Evolutionary conservation across 164 flowering plant genomes (phyloP), one percentile per base, ranked within the genome.

Genomic region (Saururus chinensis): DNA sequence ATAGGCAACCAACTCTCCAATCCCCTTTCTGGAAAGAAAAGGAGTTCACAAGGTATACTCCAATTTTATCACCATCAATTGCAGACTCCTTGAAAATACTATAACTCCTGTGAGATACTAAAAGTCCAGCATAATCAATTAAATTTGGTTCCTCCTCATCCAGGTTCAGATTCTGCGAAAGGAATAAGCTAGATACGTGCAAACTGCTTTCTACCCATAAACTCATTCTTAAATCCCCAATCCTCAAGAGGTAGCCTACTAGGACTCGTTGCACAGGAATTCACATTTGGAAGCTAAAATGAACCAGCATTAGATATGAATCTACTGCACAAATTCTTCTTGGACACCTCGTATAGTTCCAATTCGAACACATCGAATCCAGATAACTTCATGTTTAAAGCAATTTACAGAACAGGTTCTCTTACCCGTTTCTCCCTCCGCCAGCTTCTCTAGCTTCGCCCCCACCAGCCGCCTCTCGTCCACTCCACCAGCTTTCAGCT

Each of bases 401-500:
- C 37, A 30, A 30, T 30, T 30, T 30, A 6, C 2, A 30, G 4
- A 30, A 30, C 6, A 30, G 37, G 9, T 45, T 22, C 1, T 23
- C 7, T 19, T 40, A 90, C 97, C 99, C 62, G 86, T 72, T 74
- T 93, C 99, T 1, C 99, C 97, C 76, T 93, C 99, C 6, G 99
- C 99, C 8, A 93, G 99, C 78, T 93, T 93, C 82, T 93, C 97
- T 79, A 93, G 68, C 72, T 90, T 93, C 49, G 87, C 97, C 52
- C 99, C 99, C 59, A 90, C 97, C 71, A 93, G 70, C 59, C 99
- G 95, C 73, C 97, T 77, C 82, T 93, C 81, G 60, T 93, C 99
- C 14, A 93, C 88, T 0, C 99, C 99, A 21, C 99, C 99, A 0
- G 97, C 87, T 80, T 93, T 93, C 12, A 90, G 79, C 77, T 93